A percentile compares a stretch with the other conserved stretches of the same genome.
Evolutionary conservation across 495 filamentous ascomycete species (phyloP).

Genomic region (Astrothelium subdiscretum): DNA sequence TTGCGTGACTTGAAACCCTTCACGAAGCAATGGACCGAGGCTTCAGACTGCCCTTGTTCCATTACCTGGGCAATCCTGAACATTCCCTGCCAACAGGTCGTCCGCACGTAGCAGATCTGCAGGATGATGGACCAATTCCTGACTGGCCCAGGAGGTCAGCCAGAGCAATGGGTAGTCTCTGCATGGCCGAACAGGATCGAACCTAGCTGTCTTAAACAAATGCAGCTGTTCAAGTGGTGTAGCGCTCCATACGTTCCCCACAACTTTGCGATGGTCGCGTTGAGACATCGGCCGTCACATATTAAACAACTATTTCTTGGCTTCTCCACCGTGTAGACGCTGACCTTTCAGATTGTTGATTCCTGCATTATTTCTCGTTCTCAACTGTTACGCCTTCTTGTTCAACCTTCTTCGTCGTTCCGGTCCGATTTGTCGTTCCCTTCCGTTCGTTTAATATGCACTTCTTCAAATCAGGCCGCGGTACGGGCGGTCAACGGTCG

Average conservation of each 20-base stretch:
- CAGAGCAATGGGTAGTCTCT: not conserved
- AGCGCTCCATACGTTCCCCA: not conserved
- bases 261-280: not conserved
- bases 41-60: conserved; percentile 1
- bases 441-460: not conserved
- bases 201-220: not conserved
- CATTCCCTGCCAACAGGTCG: not conserved
- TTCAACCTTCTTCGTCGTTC: not conserved
- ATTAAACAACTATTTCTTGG: not conserved
- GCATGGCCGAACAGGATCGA: not conserved
- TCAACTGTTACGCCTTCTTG: not conserved
- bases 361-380: not conserved
- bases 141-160: not conserved
- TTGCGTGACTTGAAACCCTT: not conserved
- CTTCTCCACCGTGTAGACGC: not conserved
- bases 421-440: not conserved
- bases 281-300: conserved; percentile 1
- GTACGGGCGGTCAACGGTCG: not conserved
- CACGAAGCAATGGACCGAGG: conserved; percentile 1
- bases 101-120: not conserved
- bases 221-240: not conserved
- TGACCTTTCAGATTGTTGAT: not conserved
- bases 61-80: not conserved
- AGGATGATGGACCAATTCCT: not conserved
- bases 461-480: not conserved